Evolutionary conservation across 352 stramenopile species (phyloP), one percentile per base, ranked within the genome.

Genomic region (Blastocystis sp.): DNA sequence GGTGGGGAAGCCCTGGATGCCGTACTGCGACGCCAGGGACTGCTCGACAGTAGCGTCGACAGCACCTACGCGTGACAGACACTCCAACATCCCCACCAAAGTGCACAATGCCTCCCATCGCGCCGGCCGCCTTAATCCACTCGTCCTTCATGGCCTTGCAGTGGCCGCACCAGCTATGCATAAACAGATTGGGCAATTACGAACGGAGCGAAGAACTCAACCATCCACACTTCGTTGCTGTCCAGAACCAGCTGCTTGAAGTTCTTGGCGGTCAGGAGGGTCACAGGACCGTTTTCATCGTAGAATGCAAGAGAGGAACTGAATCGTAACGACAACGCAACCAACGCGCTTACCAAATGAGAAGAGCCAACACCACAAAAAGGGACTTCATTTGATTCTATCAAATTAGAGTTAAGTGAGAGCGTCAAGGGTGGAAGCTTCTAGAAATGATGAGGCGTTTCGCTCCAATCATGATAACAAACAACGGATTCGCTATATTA

Each of bases 81-180:
- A 74, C 1, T n/a, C 40, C 34, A 74, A 24, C 10, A 74, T 2
- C 1, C 64, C 7, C 42, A 74, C 70, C 78, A 88, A 88, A 88
- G 28, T 79, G 78, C 3, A 79, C 78, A 78, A 88, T 88, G 19
- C 78, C 78, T 65, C 57, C 57, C 78, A 88, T 88, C 21, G 78
- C 78, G 43, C 68, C 68, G 45, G 78, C 78, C 11, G 78, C 78
- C 68, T 88, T 88, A 77, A 88, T 88, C 64, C 68, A 88, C 52
- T 88, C 61, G 38, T 88, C 78, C 78, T 88, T 88, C 78, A 88
- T 88, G 19, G 78, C 78, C 68, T 88, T 88, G 48, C 78, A 88
- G 45, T 88, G 78, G 0, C 78, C 78, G 60, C 78, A 88, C 78
- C 78, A 88, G 66, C 78, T 88, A 88, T n/a, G 45, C 11, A 88